Evolutionary conservation across 208 protist genomes (phyloP), one percentile per base, ranked within the genome.

Genomic region (Acanthamoeba polyphaga): DNA sequence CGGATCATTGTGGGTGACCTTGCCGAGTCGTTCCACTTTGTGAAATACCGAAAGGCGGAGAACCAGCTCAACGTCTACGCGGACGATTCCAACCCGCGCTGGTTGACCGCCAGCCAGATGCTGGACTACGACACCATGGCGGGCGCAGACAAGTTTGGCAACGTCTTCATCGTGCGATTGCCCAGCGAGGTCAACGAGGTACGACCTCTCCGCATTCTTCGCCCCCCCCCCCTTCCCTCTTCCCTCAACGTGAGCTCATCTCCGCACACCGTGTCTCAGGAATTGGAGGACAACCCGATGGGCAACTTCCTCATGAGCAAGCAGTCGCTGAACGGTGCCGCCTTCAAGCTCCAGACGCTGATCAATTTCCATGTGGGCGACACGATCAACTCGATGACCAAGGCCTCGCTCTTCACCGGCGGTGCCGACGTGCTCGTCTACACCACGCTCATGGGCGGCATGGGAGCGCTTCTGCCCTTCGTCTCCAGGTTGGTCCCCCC

Each of bases 41-140:
- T 98, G 1, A 98, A 97, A 76, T 99, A 99, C 95, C 95, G 96
- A 38, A 53, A 53, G 58, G 24, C 51, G 24, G 95, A 98, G 7
- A 98, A 98, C 60, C 60, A 87, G 64, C 72, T 99, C 32, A 82
- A 92, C 66, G 94, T 99, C 27, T 98, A 99, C 95, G 98, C 98
- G 15, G 98, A 99, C 94, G 97, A 98, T 94, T 96, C 96, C 13
- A 49, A 80, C 27, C 98, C 98, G 53, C 96, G 98, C 13, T 98
- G 97, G 97, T 27, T 98, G 15, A 98, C 97, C 3, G 87, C 93
- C 24, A 62, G 34, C n/a, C 46, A 62, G 34, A 74, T 96, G 51
- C 51, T 99, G 9, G 98, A 99, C 96, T 98, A 98, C 88, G 87
- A 98, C 95, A 99, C 98, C 2, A 95, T 99, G n/a, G 97, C 96